Evolutionary conservation across 2,329 filamentous ascomycete genomes (phyloP), one percentile per base, ranked within the genome.

Genomic region (Aspergillus transmontanensis): DNA sequence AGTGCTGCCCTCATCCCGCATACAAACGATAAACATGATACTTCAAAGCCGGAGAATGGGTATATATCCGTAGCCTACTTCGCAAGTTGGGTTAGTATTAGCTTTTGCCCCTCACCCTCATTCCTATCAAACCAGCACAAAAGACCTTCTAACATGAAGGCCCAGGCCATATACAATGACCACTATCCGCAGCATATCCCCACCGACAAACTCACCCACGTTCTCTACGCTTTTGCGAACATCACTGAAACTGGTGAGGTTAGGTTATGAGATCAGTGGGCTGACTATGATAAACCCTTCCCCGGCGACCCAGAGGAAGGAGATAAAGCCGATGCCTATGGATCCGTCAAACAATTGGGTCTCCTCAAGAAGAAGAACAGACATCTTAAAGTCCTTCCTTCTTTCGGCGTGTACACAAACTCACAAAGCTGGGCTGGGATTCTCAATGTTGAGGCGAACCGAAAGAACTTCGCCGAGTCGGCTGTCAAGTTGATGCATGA

Each of bases 221-320:
- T 98, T 5, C 87, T 97, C 19, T 97, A 97, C 72, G 85, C 94
- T 19, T 98, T 98, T 79, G 94, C 92, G 73, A 96, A 97, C 75
- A 87, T 97, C 4, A 84, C 89, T 3, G 91, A 94, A 3, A 87
- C 85, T 36, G 94, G 94, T 57, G 92, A 96, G 78, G 93, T 96
- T 78, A 90, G 84, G 72, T 81, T 92, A 9, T 89, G 86, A 1
- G 91, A 95, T 71, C 78, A 81, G 1, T 93, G 86, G 76, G 85
- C 91, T 28, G 92, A 94, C 58, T 70, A 80, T 1, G 82, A 93
- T 59, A 92, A 90, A 72, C 89, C 88, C 72, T 94, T 91, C 70
- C 78, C 86, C 0, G 81, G 78, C 14, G 91, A 94, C 73, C 90
- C 86, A 1, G 80, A 68, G 79, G 89, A 91, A 67, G 89, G 92